phyloP scores from a whole-genome alignment of 176 grass and related monocot species.

The Themeda triandra region DNA sequence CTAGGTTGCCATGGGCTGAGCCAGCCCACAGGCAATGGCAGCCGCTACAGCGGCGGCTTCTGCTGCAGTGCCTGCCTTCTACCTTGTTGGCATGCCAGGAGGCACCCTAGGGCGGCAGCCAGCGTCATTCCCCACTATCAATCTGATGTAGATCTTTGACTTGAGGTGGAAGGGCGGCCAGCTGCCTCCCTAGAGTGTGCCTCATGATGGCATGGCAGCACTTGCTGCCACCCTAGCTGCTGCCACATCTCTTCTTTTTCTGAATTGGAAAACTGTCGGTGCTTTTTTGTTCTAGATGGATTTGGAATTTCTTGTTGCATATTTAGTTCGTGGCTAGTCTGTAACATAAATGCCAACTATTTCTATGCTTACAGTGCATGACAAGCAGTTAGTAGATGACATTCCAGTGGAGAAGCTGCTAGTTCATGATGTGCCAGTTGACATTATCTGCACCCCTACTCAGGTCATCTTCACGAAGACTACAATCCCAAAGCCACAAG shows the following conservation, averaged over 20 bases:
- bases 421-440: constrained; percentile 90
- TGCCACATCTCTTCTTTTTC: neutral
- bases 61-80: neutral
- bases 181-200: neutral
- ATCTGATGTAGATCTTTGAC: neutral
- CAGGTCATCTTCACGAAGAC: constrained; percentile 87
- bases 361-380: constrained; percentile 59
- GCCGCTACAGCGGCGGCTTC: neutral
- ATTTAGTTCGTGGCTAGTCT: neutral
- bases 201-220: neutral
- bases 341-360: neutral
- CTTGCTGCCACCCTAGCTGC: neutral
- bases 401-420: constrained; percentile 89
- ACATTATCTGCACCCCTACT: constrained; percentile 91
- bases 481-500: constrained; percentile 85
- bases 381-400: constrained; percentile 90
- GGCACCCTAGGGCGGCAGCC: neutral
- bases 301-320: neutral
- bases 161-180: neutral
- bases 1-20: neutral
- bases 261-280: constrained; percentile 6
- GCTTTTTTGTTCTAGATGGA: neutral
- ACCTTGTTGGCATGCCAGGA: neutral
- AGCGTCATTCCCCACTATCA: neutral
- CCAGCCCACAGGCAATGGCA: neutral